phyloP scores from a whole-genome alignment of 768 basidiomycete genomes.

The Mycena pura region DNA sequence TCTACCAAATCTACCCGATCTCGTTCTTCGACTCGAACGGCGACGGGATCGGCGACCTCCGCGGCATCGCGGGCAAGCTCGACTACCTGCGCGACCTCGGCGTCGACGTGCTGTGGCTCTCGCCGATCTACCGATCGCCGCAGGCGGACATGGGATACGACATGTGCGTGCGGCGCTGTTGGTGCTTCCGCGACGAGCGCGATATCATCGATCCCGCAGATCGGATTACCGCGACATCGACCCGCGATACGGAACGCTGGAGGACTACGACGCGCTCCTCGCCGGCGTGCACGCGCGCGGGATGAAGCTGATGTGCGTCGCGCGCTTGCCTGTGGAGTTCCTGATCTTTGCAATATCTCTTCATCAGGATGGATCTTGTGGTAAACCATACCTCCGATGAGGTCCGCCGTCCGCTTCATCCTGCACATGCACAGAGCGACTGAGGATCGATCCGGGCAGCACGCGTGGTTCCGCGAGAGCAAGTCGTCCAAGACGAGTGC shows the following conservation, averaged over 20 bases:
- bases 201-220: slow-evolving; percentile 40
- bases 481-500: slow-evolving; percentile 55
- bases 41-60: slow-evolving; percentile 73
- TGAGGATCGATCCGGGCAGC: slow-evolving; percentile 44
- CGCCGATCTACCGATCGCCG: slow-evolving; percentile 73
- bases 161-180: slow-evolving; percentile 46
- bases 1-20: slow-evolving; percentile 76
- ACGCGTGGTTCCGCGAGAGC: slow-evolving; percentile 74
- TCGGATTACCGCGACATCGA: slow-evolving; percentile 72
- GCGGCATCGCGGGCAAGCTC: slow-evolving; percentile 67
- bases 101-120: slow-evolving; percentile 73
- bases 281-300: slow-evolving; percentile 63
- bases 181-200: not conserved
- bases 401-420: slow-evolving; percentile 38
- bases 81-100: slow-evolving; percentile 75
- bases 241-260: slow-evolving; percentile 67
- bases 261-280: slow-evolving; percentile 63
- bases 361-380: slow-evolving; percentile 74
- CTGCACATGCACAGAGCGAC: not conserved
- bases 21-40: slow-evolving; percentile 78
- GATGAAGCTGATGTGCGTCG: slow-evolving; percentile 71
- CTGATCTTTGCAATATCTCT: too few relatives aligned
- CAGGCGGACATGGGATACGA: slow-evolving; percentile 79
- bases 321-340: too few relatives aligned
- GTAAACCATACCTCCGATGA: slow-evolving; percentile 77